phyloP scores from a whole-genome alignment of 495 filamentous ascomycete species.

The Neurospora sp. region DNA sequence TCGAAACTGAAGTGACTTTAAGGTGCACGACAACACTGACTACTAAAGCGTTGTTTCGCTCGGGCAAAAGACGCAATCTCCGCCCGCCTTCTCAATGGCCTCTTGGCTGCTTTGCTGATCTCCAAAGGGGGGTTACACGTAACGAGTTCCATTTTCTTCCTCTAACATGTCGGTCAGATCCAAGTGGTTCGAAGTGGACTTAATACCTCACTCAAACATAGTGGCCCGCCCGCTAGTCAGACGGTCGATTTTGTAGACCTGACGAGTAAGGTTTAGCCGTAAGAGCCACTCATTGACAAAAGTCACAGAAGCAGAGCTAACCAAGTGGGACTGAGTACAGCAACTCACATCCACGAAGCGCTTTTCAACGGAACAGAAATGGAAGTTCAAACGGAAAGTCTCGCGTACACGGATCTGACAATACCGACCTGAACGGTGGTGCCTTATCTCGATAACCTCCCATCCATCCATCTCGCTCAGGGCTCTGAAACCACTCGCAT shows the following conservation, averaged over 20 bases:
- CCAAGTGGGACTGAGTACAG: not conserved
- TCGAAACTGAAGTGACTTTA: not conserved
- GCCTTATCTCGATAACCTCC: not conserved
- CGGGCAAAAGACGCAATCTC: not conserved
- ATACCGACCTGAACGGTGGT: not conserved
- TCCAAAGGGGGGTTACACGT: not conserved
- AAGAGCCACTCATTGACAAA: not conserved
- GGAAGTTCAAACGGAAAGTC: not conserved
- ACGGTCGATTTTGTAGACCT: too few relatives aligned
- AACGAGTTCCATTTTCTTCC: not conserved
- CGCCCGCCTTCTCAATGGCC: not conserved
- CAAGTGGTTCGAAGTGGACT: not conserved
- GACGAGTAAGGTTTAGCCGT: not conserved
- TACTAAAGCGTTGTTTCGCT: not conserved
- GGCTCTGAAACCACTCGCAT: not conserved
- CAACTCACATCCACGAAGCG: too few relatives aligned
- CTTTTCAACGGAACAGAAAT: too few relatives aligned
- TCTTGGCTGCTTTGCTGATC: not conserved
- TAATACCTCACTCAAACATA: not conserved
- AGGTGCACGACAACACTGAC: not conserved
- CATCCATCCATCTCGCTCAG: not conserved
- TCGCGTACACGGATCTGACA: not conserved
- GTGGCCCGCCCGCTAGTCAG: too few relatives aligned
- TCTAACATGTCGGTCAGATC: slow-evolving; percentile 4
- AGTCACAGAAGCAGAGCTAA: not conserved